Conservation (phyloP, 148 eudicot species). For the Cornus controversa region DNA sequence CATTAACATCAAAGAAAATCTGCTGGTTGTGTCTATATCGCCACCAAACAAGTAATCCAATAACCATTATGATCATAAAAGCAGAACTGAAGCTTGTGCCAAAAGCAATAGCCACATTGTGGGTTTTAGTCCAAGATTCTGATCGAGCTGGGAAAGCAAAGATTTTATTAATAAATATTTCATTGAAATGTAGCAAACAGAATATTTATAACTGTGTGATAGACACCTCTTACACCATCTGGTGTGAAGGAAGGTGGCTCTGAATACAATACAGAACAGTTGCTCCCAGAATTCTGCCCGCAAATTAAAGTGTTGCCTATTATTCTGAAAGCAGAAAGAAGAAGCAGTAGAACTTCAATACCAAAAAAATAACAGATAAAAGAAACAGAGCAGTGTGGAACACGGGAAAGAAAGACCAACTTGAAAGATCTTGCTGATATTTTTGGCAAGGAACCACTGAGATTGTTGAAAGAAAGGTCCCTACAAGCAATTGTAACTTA, state of each 20-base stretch:
- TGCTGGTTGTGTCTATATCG: constrained; percentile 70
- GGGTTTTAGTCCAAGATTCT: constrained; percentile 43
- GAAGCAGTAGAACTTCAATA: constrained; percentile 10
- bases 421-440: constrained; percentile 74
- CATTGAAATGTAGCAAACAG: not conserved
- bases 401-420: constrained; percentile 32
- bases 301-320: constrained; percentile 80
- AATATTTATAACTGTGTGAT: not conserved
- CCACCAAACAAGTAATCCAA: constrained; percentile 71
- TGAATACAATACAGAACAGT: constrained; percentile 68
- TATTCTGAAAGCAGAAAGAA: constrained; percentile 46
- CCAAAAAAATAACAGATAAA: not conserved
- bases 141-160: constrained; percentile 38
- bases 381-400: not conserved
- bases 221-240: constrained; percentile 51
- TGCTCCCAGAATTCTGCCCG: constrained; percentile 44
- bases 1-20: constrained; percentile 80
- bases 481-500: constrained; percentile 30
- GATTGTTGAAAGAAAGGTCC: constrained; percentile 87
- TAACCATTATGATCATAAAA: constrained; percentile 27
- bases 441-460: constrained; percentile 82
- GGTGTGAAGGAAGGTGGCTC: constrained; percentile 76
- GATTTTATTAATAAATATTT: not conserved
- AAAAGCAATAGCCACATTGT: constrained; percentile 55
- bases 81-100: constrained; percentile 67